Evolutionary conservation across 2,329 filamentous ascomycete species (phyloP), one percentile per base, ranked within the genome.

Genomic region (Ophiostoma angusticollis): DNA sequence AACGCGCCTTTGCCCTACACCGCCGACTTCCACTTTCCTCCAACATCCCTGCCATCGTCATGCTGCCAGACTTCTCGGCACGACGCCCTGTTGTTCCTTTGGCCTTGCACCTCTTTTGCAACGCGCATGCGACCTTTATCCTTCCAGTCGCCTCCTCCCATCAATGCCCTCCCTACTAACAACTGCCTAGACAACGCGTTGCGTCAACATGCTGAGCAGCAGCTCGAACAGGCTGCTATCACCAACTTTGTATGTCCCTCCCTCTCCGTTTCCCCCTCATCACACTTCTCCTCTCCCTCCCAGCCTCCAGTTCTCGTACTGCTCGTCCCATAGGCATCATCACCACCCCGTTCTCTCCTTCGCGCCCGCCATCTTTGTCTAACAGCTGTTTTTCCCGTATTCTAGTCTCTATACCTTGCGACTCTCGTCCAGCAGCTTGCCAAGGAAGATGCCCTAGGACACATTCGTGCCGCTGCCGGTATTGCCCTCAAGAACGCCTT

Each of bases 401-500:
- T 35, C 18, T 45, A 95, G 91, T 80, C 91, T 54, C 77, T 82
- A 62, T 98, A 98, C 65, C 78, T 96, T 50, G 78, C 80, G 50
- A 91, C 86, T 48, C 82, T 98, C 57, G 89, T 91, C 50, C 81
- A 84, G 64, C 85, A 93, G 64, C 78, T 98, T 55, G 86, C 87
- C 58, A 94, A 95, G 64, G 89, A 96, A 57, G 72, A 75, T 51
- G 79, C 82, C 50, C 72, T 83, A 57, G 74, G 82, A 49, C 75
- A 84, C 57, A 91, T 95, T 58, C 82, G 91, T 71, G 82, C 84
- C 52, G 89, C 91, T 51, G 91, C 91, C 53, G 91, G 87, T 76
- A 76, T 98, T 53, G 89, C 91, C 52, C 71, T 98, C 56, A 98
- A 98, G 68, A 98, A 98, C 72, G 83, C 91, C 54, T 96, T 98